Conservation (phyloP, 208 protist genomes). For the Trypanosoma brucei region DNA sequence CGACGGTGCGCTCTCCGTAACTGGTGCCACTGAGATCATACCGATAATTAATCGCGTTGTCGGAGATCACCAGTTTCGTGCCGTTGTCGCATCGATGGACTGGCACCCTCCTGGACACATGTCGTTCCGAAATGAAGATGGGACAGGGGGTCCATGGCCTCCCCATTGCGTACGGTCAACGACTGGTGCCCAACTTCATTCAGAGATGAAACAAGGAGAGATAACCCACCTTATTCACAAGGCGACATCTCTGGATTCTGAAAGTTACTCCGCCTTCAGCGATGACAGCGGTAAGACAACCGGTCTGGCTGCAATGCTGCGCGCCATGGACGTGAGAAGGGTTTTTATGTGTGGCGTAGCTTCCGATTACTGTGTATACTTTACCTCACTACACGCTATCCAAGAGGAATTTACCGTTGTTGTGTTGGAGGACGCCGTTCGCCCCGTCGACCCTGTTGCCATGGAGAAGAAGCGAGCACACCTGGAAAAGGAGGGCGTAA, state of each 20-base stretch:
- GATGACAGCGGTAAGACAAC: slow-evolving; percentile 33
- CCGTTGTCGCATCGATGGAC: slow-evolving; percentile 49
- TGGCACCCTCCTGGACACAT: slow-evolving; percentile 62
- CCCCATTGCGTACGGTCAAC: slow-evolving; percentile 49
- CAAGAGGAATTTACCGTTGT: slow-evolving; percentile 38
- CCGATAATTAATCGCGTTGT: slow-evolving; percentile 41
- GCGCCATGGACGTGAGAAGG: slow-evolving; percentile 29
- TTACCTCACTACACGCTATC: slow-evolving; percentile 48
- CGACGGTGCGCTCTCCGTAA: slow-evolving; percentile 39
- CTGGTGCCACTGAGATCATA: slow-evolving; percentile 26
- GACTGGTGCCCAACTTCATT: slow-evolving; percentile 35
- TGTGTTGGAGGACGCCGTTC: slow-evolving; percentile 48
- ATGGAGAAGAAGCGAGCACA: not conserved
- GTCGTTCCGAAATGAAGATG: slow-evolving; percentile 32
- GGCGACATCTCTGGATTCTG: slow-evolving; percentile 19
- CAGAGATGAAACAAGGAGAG: slow-evolving; percentile 16
- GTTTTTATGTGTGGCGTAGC: slow-evolving; percentile 71
- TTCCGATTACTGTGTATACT: slow-evolving; percentile 64
- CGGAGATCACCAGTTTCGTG: slow-evolving; percentile 20
- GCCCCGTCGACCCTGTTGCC: slow-evolving; percentile 23
- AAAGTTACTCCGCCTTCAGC: slow-evolving; percentile 68
- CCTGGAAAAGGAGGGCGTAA: not conserved
- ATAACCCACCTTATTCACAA: slow-evolving; percentile 38
- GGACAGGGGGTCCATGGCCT: slow-evolving; percentile 49
- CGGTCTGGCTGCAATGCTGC: slow-evolving; percentile 40